Conservation (phyloP, 495 filamentous ascomycete genomes). For the Aspergillus mulundensis region DNA sequence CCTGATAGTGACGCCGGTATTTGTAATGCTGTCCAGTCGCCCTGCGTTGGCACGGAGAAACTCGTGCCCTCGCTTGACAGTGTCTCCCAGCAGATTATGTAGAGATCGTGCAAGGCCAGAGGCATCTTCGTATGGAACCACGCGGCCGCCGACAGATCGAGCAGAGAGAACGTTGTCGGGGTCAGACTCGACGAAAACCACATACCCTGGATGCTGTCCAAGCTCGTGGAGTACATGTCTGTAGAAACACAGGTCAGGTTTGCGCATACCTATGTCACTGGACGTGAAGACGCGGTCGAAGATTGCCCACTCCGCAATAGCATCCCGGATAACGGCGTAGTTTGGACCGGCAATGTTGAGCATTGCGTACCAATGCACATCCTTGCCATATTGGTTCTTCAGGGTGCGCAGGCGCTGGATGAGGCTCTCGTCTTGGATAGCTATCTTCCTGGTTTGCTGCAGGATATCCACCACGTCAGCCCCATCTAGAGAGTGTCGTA, state of each 20-base stretch:
- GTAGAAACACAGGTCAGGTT: constrained; percentile 6
- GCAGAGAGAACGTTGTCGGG: background rate
- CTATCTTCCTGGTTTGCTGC: no score
- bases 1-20: background rate
- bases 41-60: constrained; percentile 7
- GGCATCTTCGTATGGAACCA: background rate
- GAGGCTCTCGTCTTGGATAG: no score
- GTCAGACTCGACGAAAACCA: constrained; percentile 6
- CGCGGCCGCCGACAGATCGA: background rate
- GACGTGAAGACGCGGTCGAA: constrained; percentile 12
- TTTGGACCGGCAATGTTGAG: background rate
- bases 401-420: background rate
- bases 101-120: background rate
- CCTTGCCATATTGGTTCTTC: background rate
- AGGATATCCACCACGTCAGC: no score
- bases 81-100: background rate
- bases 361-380: background rate
- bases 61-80: constrained; percentile 1
- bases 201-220: background rate
- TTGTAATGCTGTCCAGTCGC: background rate
- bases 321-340: background rate
- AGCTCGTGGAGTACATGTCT: background rate
- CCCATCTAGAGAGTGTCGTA: background rate
- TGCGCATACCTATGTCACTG: background rate
- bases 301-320: background rate